Evolutionary conservation across 768 basidiomycete genomes (phyloP), one percentile per base, ranked within the genome.

Genomic region (Rhizopogon rudus): DNA sequence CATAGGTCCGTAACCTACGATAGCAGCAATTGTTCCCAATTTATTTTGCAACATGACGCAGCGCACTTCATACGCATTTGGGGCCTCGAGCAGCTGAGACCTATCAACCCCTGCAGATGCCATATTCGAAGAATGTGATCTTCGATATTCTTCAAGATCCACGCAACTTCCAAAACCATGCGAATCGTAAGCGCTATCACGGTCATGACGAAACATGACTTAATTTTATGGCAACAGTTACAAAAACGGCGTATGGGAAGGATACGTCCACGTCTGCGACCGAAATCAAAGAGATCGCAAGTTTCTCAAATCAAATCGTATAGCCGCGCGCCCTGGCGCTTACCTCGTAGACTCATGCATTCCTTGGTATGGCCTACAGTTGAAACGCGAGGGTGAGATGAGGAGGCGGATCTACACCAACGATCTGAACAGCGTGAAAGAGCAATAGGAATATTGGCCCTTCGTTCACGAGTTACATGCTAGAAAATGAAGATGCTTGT

Each of bases 361-460:
- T 14, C 84, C 86, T 1, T 81, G 81, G n/a, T 84, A 85, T 61
- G 72, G 82, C 1, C 71, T 73, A 14, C 78, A 82, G 62, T 71
- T 86, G 6, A 73, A 75, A 53, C 70, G 72, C 2, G 79, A 78
- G 12, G 82, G 84, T 57, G 59, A 64, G 2, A 78, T 81, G 54
- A 83, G 84, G 56, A 70, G 80, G 0, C 59, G 56, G 0, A 63
- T 84, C 25, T 81, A 84, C 64, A 79, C 73, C 56, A 64, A 69
- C 0, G 79, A 80, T 33, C 67, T 84, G 10, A 60, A 67, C 31
- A 68, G 67, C 35, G 78, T 81, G 3, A 70, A 71, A 41, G 62
- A 64, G n/a, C 71, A 73, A 52, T 67, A 58, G 52, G 12, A 37
- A 45, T 6, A 44, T 37, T 9, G 48, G 48, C n/a, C 41, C 43